Conservation (phyloP, 148 eudicot genomes). For the Vaccinium macrocarpon region DNA sequence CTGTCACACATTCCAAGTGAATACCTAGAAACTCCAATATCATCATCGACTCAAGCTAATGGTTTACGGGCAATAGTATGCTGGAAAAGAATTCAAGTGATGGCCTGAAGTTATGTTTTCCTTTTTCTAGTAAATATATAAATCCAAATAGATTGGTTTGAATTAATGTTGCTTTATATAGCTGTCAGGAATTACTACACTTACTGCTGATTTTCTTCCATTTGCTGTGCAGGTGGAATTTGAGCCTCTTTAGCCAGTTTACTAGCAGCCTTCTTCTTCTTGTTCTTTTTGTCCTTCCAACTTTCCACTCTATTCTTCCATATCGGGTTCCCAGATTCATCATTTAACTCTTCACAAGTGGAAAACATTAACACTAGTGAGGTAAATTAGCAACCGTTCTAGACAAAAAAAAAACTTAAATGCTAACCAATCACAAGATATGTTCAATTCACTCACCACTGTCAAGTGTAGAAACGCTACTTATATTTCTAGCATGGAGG, state of each 20-base stretch:
- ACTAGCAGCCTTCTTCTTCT: conserved; percentile 55
- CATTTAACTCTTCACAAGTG: conserved; percentile 46
- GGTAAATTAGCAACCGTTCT: not conserved
- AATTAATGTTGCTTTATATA: not conserved
- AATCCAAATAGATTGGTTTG: not conserved
- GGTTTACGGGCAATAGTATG: not conserved
- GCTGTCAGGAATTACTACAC: conserved; percentile 14
- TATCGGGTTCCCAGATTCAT: conserved; percentile 81
- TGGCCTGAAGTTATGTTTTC: not conserved
- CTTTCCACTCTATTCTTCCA: conserved; percentile 96
- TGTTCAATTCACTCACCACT: conserved; percentile 61
- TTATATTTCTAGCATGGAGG: conserved; percentile 75
- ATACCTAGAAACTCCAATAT: not conserved
- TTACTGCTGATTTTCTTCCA: conserved; percentile 69
- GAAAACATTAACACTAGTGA: not conserved
- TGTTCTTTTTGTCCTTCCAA: conserved; percentile 88
- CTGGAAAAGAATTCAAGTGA: not conserved
- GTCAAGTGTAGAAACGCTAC: conserved; percentile 77
- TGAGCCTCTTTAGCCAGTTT: conserved; percentile 54
- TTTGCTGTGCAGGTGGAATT: conserved; percentile 66
- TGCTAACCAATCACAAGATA: not conserved
- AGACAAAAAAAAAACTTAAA: not conserved
- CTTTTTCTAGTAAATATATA: not conserved
- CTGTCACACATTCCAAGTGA: not conserved
- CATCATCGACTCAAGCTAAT: not conserved